Evolutionary conservation across 371 early-diverging fungal species (phyloP).

Genomic region (Aphelidium insulamus): DNA sequence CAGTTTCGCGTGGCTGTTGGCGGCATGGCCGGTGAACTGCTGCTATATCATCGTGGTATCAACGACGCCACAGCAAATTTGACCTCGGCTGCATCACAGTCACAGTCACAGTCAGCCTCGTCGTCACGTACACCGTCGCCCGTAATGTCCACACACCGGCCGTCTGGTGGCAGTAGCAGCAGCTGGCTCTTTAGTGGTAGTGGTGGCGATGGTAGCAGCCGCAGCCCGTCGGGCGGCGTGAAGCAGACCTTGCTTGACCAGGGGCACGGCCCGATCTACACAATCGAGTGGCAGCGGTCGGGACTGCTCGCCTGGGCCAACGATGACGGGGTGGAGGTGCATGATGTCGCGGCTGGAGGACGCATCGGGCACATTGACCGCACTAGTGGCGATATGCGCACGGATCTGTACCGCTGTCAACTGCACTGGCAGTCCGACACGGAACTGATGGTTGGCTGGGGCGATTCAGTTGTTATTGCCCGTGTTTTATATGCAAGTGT

Average conservation of each 20-base stretch:
- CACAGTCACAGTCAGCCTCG: not conserved
- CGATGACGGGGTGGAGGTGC: constrained; percentile 66
- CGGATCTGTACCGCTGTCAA: constrained; percentile 66
- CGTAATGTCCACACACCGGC: not conserved
- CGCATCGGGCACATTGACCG: constrained; percentile 67
- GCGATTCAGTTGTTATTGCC: constrained; percentile 65
- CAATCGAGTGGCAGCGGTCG: constrained; percentile 60
- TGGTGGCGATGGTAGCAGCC: too few relatives aligned
- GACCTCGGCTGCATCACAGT: constrained; percentile 19
- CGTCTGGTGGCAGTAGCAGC: too few relatives aligned
- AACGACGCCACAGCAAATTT: too few relatives aligned
- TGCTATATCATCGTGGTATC: too few relatives aligned
- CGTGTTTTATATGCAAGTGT: constrained; percentile 35
- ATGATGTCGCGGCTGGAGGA: constrained; percentile 38
- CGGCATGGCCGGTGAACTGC: too few relatives aligned
- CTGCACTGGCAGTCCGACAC: constrained; percentile 60
- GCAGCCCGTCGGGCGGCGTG: constrained; percentile 15
- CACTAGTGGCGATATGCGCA: constrained; percentile 47
- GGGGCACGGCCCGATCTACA: constrained; percentile 69
- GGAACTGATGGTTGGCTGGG: constrained; percentile 76
- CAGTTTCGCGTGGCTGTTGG: too few relatives aligned
- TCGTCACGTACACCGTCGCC: not conserved
- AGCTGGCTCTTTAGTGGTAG: constrained; percentile 18
- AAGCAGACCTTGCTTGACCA: constrained; percentile 49
- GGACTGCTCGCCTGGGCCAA: constrained; percentile 79